Evolutionary conservation across 2,329 filamentous ascomycete species (phyloP), one percentile per base, ranked within the genome.

Genomic region (Pestalotiopsis sp.): DNA sequence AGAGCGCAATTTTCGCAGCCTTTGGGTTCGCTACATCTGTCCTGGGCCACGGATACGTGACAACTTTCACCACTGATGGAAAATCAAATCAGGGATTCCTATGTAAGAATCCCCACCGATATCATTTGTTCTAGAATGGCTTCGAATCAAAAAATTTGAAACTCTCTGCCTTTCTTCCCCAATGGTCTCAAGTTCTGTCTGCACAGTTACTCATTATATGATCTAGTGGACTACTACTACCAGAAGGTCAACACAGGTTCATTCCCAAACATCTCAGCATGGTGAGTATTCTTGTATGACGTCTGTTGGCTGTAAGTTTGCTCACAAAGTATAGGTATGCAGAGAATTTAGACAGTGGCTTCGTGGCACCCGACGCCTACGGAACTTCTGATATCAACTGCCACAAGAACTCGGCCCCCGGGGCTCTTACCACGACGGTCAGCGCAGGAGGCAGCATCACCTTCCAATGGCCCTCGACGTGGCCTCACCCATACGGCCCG

Each of bases 391-490:
- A 67, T 25, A 67, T 83, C 64, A 80, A 79, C 71, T 83, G 82
- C 71, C 79, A 81, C 72, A 72, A 76, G 38, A 75, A 73, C 27
- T 78, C 79, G 3, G 77, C 74, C 12, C 77, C 80, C 56, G 81
- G 76, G 4, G 70, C 73, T 38, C 58, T 72, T 3, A 68, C 66
- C 12, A 73, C 73, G 9, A 67, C 70, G 39, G 68, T 92, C 56
- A 81, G 83, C 17, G 91, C 90, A 13, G 91, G 91, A 70, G 82
- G 83, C 71, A 83, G 82, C 12, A 77, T 92, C 72, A 81, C 86
- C 69, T 79, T 92, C 65, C 83, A 88, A 73, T 92, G 90, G 91
- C 87, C 84, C 20, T 45, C 61, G 68, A 81, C 81, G 11, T 93
- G 91, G 91, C 90, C 90, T 13, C 82, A 86, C 12, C 85, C 92